Base-by-base conservation (phyloP, 352 stramenopile species). In the Phytophthora hybrid region DNA sequence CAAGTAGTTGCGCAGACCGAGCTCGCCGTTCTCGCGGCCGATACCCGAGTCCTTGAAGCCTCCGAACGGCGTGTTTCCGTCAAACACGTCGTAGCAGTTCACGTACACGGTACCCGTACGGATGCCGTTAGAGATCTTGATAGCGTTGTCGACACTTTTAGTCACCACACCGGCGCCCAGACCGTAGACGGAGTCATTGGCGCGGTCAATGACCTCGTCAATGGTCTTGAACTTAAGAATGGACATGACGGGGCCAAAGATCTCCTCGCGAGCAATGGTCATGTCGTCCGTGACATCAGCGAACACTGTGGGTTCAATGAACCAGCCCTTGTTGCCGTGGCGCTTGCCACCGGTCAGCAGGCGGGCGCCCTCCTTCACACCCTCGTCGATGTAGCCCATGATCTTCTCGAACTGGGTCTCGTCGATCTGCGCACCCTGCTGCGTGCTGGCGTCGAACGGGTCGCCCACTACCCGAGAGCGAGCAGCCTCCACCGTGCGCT, bases 231-330 rank as follows among this genome's bases (percentile, higher is more conserved):
- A 26, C 23, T 26, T 26, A 3, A 26, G 23, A 3, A 26, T 80
- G 23, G 81, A 58, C 23, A 26, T 26, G 23, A 26, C 23, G 23
- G 23, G 23, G 23, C 23, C 23, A 3, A 26, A 26, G 23, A 98
- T 94, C 80, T 98, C 94, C 63, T 98, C 92, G 52, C 88, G 81
- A 23, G 89, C 92, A 66, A 98, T 98, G 21, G 76, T 93, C 87
- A 97, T 97, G 78, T 95, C 81, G 72, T 91, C 88, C 53, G 66
- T 83, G 29, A 93, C 80, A 39, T 93, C 85, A 1, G 77, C 90
- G 29, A 99, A 87, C 47, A 99, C 88, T 1, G 96, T 99, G 3
- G 97, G 95, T 66, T 92, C 68, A 74, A 97, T 97, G 83, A 97
- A 99, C 66, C 90, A 95, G 29, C 89, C 85, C 79, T 90, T 85